Conservation (phyloP, 1,284 basidiomycete genomes). For the Fomitopsis pinicola region DNA sequence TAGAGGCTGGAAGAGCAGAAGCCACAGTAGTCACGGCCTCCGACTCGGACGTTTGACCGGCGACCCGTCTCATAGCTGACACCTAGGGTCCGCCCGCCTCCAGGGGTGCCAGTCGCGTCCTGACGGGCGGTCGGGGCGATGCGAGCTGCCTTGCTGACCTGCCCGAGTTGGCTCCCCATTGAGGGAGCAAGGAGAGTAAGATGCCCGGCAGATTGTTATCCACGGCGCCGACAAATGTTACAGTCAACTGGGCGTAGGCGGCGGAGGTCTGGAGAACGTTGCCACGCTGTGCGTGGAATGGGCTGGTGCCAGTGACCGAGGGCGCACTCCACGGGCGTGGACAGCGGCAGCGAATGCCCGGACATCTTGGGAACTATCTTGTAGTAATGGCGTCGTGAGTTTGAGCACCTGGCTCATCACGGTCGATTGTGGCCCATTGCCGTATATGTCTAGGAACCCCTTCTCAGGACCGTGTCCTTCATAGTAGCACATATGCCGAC, state of each 20-base stretch:
- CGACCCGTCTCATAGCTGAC: background rate
- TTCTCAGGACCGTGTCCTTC: conserved; percentile 7
- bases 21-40: background rate
- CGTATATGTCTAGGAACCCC: conserved; percentile 14
- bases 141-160: background rate
- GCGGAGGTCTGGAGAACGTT: conserved; percentile 30
- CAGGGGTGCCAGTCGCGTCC: background rate
- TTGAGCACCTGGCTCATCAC: conserved; percentile 13
- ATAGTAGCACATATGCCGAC: background rate
- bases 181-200: background rate
- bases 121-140: background rate
- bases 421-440: conserved; percentile 10
- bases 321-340: conserved; percentile 5
- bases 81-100: background rate
- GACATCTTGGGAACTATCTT: conserved; percentile 25
- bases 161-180: background rate
- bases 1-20: background rate
- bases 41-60: background rate
- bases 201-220: background rate
- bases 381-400: conserved; percentile 15
- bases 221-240: background rate
- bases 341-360: conserved; percentile 24
- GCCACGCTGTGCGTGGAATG: conserved; percentile 16
- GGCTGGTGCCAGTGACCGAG: conserved; percentile 3
- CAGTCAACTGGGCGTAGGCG: conserved; percentile 18